Evolutionary conservation across 148 eudicot species (phyloP).

Genomic region (Polygonum aviculare): DNA sequence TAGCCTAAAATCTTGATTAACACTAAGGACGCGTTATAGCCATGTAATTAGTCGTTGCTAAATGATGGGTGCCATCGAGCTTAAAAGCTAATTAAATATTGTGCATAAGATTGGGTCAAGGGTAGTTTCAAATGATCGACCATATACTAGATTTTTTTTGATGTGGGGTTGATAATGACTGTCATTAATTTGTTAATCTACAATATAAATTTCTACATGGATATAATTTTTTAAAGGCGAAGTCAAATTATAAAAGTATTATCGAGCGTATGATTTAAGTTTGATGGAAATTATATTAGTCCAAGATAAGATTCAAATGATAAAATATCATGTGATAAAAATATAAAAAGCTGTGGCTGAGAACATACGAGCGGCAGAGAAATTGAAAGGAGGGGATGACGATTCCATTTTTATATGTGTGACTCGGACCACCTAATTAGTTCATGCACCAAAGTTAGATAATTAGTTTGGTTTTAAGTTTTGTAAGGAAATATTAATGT

Average conservation of each 20-base stretch:
- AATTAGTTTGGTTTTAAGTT: not conserved
- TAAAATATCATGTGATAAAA: not conserved
- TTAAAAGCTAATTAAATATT: too few relatives aligned
- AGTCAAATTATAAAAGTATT: not conserved
- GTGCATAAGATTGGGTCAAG: too few relatives aligned
- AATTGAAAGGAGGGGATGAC: not conserved
- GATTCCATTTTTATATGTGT: not conserved
- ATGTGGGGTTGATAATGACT: not conserved
- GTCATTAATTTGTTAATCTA: not conserved
- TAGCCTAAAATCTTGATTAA: too few relatives aligned
- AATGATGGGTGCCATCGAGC: too few relatives aligned
- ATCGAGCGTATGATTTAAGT: not conserved
- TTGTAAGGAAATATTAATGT: too few relatives aligned
- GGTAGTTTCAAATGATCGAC: not conserved
- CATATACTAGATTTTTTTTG: not conserved
- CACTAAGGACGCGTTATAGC: too few relatives aligned
- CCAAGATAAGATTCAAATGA: not conserved
- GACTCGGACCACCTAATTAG: not conserved
- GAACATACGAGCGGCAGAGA: not conserved
- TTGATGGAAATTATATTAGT: not conserved
- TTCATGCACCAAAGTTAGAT: not conserved
- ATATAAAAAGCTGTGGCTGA: conserved; percentile 2
- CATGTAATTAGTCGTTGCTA: too few relatives aligned
- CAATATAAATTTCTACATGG: not conserved
- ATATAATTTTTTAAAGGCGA: not conserved